Evolutionary conservation across 768 basidiomycete genomes (phyloP).

Genomic region (Rhodosporidiobolus sp.): DNA sequence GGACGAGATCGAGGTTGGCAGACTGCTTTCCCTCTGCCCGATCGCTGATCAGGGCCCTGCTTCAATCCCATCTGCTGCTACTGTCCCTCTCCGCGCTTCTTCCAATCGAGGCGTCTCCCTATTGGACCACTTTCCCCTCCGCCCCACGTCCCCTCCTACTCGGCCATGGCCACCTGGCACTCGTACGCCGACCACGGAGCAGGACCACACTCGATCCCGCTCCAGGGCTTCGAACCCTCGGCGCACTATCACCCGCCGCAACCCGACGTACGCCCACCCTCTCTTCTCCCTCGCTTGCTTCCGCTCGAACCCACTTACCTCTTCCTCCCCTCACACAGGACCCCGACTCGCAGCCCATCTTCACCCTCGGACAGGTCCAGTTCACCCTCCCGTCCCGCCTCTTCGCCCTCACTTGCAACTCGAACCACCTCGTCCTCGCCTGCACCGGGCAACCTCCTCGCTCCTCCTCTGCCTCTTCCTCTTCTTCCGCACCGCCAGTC

Average conservation of each 20-base stretch:
- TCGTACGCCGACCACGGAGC: too few species aligned
- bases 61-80: too few species aligned
- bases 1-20: too few species aligned
- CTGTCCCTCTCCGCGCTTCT: too few species aligned
- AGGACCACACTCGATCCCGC: too few species aligned
- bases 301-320: neutral
- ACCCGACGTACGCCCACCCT: neutral
- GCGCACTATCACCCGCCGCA: neutral
- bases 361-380: slow-evolving; percentile 37
- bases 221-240: neutral
- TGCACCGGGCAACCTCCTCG: slow-evolving; percentile 3
- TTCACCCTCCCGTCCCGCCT: slow-evolving; percentile 27
- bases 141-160: too few species aligned
- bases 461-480: slow-evolving; percentile 62
- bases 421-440: slow-evolving; percentile 36
- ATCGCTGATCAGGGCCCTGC: too few species aligned
- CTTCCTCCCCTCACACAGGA: slow-evolving; percentile 4
- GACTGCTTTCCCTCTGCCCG: too few species aligned
- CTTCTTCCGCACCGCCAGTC: slow-evolving; percentile 66
- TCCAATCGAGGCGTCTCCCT: neutral
- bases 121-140: neutral
- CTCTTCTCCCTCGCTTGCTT: neutral
- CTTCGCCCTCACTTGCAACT: slow-evolving; percentile 32
- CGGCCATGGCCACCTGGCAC: too few species aligned
- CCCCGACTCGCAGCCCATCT: slow-evolving; percentile 20